These are phyloP conservation scores for Parathielavia hyrcaniae DNA, from an alignment of 495 filamentous ascomycete genomes.

Conservation along the genomic window DNA sequence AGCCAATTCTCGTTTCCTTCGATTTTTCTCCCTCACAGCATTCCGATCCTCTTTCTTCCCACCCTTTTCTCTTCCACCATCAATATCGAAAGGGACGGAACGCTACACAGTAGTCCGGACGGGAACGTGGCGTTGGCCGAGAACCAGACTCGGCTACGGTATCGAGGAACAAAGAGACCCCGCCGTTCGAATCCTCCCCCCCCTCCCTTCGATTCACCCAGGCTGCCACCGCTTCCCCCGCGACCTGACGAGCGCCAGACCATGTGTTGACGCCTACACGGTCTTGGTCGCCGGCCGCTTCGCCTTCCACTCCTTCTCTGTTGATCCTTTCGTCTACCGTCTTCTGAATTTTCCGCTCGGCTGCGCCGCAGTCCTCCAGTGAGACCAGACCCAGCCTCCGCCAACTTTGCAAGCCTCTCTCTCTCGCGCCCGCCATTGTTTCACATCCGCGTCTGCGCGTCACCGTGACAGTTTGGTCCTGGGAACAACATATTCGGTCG, in stretches of 20 bases:
- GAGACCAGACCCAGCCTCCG: slow-evolving; percentile 16
- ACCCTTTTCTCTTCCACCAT: neutral
- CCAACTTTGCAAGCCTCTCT: slow-evolving; percentile 1
- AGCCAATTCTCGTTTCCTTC: slow-evolving; percentile 13
- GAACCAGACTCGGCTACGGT: slow-evolving; percentile 14
- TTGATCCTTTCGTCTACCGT: slow-evolving; percentile 2
- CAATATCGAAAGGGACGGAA: slow-evolving; percentile 3
- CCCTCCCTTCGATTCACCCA: neutral
- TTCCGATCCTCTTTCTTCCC: neutral
- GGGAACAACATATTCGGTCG: slow-evolving; percentile 3
- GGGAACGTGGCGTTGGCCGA: slow-evolving; percentile 10
- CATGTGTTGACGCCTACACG: slow-evolving; percentile 19
- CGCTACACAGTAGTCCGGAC: slow-evolving; percentile 4
- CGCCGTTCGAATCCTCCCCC: slow-evolving; percentile 17
- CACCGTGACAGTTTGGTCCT: neutral
- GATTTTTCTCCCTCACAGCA: slow-evolving; percentile 4
- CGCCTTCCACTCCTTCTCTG: slow-evolving; percentile 11
- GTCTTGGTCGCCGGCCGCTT: slow-evolving; percentile 8
- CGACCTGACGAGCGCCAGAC: slow-evolving; percentile 1
- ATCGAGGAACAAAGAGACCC: slow-evolving; percentile 20
- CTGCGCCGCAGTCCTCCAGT: slow-evolving; percentile 19
- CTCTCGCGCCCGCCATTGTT: slow-evolving; percentile 1
- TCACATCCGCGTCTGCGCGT: neutral
- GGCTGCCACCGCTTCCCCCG: neutral
- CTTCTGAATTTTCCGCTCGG: slow-evolving; percentile 11